A percentile compares a stretch with the other conserved stretches of the same genome.
Evolutionary conservation across 805 yeast species (phyloP).

Genomic region (Lachancea kluyveri): DNA sequence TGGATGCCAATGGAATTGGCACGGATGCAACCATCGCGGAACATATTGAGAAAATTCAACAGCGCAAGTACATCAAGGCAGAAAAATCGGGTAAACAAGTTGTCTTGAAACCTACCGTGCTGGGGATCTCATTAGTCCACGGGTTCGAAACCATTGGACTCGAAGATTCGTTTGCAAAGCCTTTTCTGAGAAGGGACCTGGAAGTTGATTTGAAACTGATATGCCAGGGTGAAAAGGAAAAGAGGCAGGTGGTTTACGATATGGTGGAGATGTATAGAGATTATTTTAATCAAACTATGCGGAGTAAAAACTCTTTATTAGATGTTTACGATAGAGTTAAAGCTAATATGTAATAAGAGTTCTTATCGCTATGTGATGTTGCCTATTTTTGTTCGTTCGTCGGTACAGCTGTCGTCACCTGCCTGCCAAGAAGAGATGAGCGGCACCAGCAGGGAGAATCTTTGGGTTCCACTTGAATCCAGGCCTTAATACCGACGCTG

Average conservation of each 20-base stretch:
- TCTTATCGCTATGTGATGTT: too few species aligned
- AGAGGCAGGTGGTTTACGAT: slow-evolving; percentile 48
- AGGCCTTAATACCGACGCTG: slow-evolving; percentile 42
- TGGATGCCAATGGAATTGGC: slow-evolving; percentile 98
- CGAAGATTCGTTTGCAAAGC: slow-evolving; percentile 76
- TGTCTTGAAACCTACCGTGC: slow-evolving; percentile 63
- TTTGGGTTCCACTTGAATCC: slow-evolving; percentile 64
- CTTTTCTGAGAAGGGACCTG: slow-evolving; percentile 72
- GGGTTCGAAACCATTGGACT: slow-evolving; percentile 80
- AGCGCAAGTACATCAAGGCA: slow-evolving; percentile 58
- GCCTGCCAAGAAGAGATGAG: slow-evolving; percentile 10
- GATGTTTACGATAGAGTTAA: slow-evolving; percentile 26
- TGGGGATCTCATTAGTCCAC: slow-evolving; percentile 83
- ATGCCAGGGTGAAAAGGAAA: slow-evolving; percentile 54
- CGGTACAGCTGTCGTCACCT: too few species aligned
- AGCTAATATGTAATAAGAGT: slow-evolving; percentile 11
- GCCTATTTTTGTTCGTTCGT: too few species aligned
- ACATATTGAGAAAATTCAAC: slow-evolving; percentile 76
- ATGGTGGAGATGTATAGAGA: slow-evolving; percentile 52
- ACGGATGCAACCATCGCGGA: slow-evolving; percentile 99
- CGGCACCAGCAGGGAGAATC: slow-evolving; percentile 68
- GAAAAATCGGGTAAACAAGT: slow-evolving; percentile 35
- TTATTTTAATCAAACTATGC: slow-evolving; percentile 32
- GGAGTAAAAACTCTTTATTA: slow-evolving; percentile 22
- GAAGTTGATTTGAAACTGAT: slow-evolving; percentile 64